Evolutionary conservation across 1,139 yeast species (phyloP).

Genomic region (Magnusiomyces paraingens): DNA sequence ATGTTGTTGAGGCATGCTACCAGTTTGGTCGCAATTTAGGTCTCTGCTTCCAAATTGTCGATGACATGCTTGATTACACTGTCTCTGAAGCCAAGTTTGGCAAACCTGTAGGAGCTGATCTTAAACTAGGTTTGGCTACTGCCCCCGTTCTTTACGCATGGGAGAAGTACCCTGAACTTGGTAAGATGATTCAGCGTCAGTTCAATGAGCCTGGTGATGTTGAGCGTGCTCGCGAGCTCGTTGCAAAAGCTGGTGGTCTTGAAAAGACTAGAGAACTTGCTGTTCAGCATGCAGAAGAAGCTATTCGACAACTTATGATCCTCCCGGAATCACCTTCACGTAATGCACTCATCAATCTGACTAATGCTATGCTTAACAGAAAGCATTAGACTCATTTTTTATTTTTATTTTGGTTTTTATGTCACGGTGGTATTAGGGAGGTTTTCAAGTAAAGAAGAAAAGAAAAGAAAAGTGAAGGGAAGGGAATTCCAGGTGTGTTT

Average conservation of each 20-base stretch:
- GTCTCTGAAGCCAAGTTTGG: constrained; percentile 77
- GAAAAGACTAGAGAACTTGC: constrained; percentile 74
- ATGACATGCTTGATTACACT: constrained; percentile 92
- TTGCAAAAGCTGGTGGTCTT: constrained; percentile 65
- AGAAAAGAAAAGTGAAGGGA: too few species aligned
- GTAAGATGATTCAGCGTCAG: constrained; percentile 75
- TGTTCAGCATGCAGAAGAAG: constrained; percentile 64
- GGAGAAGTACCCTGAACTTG: constrained; percentile 79
- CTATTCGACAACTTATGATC: constrained; percentile 55
- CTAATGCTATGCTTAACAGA: constrained; percentile 79
- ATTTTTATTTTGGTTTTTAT: neutral
- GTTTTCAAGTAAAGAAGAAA: too few species aligned
- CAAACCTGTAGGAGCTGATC: constrained; percentile 93
- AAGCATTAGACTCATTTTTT: constrained; percentile 25
- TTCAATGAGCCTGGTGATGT: constrained; percentile 79
- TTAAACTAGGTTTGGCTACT: constrained; percentile 89
- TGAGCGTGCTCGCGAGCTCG: constrained; percentile 68
- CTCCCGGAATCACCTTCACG: constrained; percentile 88
- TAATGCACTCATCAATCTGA: constrained; percentile 77
- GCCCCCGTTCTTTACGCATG: constrained; percentile 96
- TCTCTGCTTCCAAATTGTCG: constrained; percentile 91
- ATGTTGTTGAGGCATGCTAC: constrained; percentile 75
- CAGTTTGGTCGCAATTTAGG: constrained; percentile 91
- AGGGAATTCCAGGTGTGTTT: too few species aligned
- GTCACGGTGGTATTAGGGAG: too few species aligned